Evolutionary conservation across 306 rosid species (phyloP).

Genomic region (Prunus campanulata): DNA sequence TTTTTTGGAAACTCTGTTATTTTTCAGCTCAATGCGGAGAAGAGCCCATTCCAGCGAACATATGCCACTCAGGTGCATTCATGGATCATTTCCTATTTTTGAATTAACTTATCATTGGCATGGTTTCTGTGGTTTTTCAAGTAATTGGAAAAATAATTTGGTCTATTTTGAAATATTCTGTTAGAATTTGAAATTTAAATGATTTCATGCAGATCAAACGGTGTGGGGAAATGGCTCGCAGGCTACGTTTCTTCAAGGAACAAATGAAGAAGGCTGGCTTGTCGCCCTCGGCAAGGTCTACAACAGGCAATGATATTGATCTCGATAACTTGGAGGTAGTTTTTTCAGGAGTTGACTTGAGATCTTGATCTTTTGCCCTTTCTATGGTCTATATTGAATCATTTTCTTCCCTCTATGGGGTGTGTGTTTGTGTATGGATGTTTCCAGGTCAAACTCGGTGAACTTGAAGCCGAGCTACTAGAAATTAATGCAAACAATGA

Average conservation of each 20-base stretch:
- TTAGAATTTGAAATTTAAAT: not conserved
- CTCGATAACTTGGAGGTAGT: conserved; percentile 78
- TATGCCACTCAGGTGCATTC: conserved; percentile 77
- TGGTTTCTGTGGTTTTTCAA: not conserved
- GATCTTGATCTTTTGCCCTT: not conserved
- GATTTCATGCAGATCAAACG: conserved; percentile 48
- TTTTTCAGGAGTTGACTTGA: conserved; percentile 8
- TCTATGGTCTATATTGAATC: not conserved
- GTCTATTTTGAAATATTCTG: not conserved
- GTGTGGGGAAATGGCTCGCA: conserved; percentile 82
- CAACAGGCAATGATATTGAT: conserved; percentile 31
- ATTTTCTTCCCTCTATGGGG: conserved; percentile 4
- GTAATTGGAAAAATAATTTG: not conserved
- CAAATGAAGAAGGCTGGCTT: conserved; percentile 69
- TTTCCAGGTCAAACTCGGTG: conserved; percentile 62
- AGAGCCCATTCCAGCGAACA: conserved; percentile 76
- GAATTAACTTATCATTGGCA: not conserved
- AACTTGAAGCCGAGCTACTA: conserved; percentile 68
- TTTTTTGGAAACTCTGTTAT: not conserved
- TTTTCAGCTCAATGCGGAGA: conserved; percentile 69
- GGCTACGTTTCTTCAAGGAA: conserved; percentile 66
- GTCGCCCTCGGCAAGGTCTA: conserved; percentile 35
- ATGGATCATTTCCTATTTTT: not conserved
- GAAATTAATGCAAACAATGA: conserved; percentile 73
- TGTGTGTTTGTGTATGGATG: not conserved